phyloP scores from a whole-genome alignment of 2,329 filamentous ascomycete genomes.

The Colletotrichum siamense region DNA sequence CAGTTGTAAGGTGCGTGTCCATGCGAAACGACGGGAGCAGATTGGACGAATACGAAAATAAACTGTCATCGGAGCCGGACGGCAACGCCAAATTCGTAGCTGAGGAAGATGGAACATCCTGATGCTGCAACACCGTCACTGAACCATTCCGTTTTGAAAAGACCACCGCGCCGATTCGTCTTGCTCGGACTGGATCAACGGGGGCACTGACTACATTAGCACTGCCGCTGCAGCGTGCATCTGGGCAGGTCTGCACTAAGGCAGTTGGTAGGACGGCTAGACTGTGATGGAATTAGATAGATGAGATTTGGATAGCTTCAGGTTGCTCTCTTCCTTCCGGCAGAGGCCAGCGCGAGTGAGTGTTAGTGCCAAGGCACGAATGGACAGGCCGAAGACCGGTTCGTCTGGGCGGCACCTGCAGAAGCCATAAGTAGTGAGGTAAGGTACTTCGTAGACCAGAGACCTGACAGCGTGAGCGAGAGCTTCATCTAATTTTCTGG shows the following conservation, averaged over 20 bases:
- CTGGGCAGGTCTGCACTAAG: not conserved
- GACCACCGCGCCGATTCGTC: not conserved
- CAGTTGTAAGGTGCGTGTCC: not conserved
- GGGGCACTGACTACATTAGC: not conserved
- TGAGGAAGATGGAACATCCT: not conserved
- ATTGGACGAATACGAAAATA: conserved; percentile 7
- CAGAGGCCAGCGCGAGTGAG: not conserved
- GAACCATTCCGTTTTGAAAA: not conserved
- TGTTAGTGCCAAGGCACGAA: not conserved
- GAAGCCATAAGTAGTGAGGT: not conserved
- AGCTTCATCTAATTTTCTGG: conserved; percentile 21
- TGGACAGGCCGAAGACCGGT: not conserved
- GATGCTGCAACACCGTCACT: not conserved
- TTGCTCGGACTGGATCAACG: not conserved
- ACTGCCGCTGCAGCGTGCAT: not conserved
- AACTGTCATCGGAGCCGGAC: conserved; percentile 3
- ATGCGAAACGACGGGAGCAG: not conserved
- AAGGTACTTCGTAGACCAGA: not conserved
- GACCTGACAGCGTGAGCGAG: not conserved
- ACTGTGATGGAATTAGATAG: not conserved
- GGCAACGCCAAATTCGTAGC: not conserved
- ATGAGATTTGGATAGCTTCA: not conserved
- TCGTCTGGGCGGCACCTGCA: not conserved
- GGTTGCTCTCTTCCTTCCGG: not conserved
- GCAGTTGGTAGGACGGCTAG: not conserved